A percentile compares a stretch with the other conserved stretches of the same genome.
These are phyloP conservation scores for Monosporozyma siamensis DNA, from an alignment of 805 yeast genomes.

Conservation along the genomic window DNA sequence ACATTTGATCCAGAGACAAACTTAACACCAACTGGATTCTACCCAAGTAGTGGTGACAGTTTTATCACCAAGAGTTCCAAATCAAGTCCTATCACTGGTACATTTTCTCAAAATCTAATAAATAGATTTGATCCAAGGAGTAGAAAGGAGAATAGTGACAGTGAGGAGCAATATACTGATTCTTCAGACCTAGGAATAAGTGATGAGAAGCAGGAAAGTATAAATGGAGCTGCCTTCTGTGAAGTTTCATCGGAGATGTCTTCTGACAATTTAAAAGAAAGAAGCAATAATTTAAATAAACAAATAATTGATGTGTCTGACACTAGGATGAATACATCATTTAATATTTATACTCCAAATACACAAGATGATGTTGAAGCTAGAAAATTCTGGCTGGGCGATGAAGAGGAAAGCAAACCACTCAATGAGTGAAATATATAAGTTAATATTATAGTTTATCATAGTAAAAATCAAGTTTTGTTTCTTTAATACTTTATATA, in stretches of 20 bases:
- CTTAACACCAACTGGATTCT: conserved; percentile 14
- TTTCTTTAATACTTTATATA: neutral
- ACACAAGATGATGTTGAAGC: conserved; percentile 32
- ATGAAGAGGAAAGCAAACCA: neutral
- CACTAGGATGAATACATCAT: neutral
- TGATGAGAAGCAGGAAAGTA: conserved; percentile 11
- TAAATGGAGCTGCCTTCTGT: conserved; percentile 12
- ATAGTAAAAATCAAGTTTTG: no score
- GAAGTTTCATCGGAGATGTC: conserved; percentile 9
- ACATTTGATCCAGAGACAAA: conserved; percentile 26
- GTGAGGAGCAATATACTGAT: neutral
- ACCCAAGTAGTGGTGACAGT: conserved; percentile 11
- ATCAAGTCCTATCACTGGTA: neutral
- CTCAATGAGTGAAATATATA: neutral
- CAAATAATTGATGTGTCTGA: neutral
- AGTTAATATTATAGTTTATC: neutral
- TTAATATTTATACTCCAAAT: conserved; percentile 26
- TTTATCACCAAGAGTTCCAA: conserved; percentile 10
- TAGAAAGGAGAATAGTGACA: neutral
- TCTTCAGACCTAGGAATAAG: conserved; percentile 11
- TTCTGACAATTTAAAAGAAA: neutral
- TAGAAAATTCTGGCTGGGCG: conserved; percentile 28
- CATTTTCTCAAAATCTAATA: neutral
- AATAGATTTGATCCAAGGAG: neutral
- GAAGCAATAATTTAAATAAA: neutral